Percentiles rank a stretch among this genome's conserved stretches.
Conservation (phyloP, 495 filamentous ascomycete genomes). For the Trichoderma gamsii region DNA sequence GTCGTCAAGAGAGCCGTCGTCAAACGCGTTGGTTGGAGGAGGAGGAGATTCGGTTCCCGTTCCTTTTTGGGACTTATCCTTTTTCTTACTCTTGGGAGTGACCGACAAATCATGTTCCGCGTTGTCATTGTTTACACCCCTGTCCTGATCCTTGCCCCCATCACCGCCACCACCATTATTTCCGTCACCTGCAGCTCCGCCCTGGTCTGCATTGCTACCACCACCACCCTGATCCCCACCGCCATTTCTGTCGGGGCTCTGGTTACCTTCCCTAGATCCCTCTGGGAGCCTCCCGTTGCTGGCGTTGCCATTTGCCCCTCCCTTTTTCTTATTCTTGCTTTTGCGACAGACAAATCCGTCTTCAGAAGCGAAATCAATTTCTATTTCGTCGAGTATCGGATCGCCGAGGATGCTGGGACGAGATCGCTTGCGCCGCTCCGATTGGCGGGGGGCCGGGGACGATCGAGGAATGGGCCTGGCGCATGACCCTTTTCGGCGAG, state of each 20-base stretch:
- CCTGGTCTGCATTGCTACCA: slow-evolving; percentile 20
- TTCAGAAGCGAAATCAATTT: slow-evolving; percentile 40
- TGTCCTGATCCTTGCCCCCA: slow-evolving; percentile 31
- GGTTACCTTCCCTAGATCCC: background rate
- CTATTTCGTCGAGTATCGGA: slow-evolving; percentile 26
- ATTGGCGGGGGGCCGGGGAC: slow-evolving; percentile 4
- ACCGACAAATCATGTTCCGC: slow-evolving; percentile 32
- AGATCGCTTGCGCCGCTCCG: slow-evolving; percentile 17
- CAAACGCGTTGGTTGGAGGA: slow-evolving; percentile 19
- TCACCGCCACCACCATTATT: slow-evolving; percentile 27
- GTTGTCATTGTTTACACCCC: slow-evolving; percentile 28
- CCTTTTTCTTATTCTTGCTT: slow-evolving; percentile 37
- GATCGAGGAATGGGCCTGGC: slow-evolving; percentile 3
- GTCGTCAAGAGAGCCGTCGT: slow-evolving; percentile 39
- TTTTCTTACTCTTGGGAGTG: slow-evolving; percentile 42
- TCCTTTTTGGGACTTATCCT: slow-evolving; percentile 27
- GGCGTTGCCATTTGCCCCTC: slow-evolving; percentile 39
- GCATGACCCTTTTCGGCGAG: slow-evolving; percentile 16
- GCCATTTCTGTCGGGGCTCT: slow-evolving; percentile 16
- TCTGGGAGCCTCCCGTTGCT: background rate
- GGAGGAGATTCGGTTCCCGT: slow-evolving; percentile 20
- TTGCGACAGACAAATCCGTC: slow-evolving; percentile 43
- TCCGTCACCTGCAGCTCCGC: slow-evolving; percentile 25
- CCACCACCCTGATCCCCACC: slow-evolving; percentile 21
- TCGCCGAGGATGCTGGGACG: slow-evolving; percentile 24